phyloP scores from a whole-genome alignment of 2,329 filamentous ascomycete genomes.

The Whalleya microplaca region DNA sequence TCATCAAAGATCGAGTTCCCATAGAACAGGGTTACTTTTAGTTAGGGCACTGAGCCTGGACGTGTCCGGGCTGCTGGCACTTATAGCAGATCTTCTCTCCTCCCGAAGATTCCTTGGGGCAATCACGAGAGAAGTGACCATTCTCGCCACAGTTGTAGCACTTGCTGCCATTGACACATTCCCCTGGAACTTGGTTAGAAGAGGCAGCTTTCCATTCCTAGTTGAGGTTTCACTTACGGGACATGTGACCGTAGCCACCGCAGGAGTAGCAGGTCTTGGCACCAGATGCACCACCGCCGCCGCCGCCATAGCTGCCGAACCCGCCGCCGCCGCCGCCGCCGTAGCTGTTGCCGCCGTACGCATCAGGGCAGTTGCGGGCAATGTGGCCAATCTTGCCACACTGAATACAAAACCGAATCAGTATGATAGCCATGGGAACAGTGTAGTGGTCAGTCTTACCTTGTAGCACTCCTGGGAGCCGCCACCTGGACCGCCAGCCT shows the following conservation, averaged over 20 bases:
- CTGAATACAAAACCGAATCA: conserved; percentile 43
- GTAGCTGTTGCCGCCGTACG: conserved; percentile 53
- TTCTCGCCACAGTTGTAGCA: conserved; percentile 99
- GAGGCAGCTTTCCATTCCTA: not conserved
- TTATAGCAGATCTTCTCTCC: conserved; percentile 99
- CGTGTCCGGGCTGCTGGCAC: conserved; percentile 82
- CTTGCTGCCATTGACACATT: conserved; percentile 98
- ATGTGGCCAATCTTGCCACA: conserved; percentile 97
- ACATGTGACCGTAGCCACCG: conserved; percentile 96
- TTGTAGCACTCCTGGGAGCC: conserved; percentile 86
- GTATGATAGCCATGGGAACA: not conserved
- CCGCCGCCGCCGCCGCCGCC: conserved; percentile 52
- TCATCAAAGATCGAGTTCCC: conserved; percentile 15
- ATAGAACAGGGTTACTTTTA: conserved; percentile 43
- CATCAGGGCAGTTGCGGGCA: conserved; percentile 83
- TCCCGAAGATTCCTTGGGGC: conserved; percentile 84
- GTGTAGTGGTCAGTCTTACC: conserved; percentile 41
- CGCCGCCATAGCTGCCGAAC: conserved; percentile 48
- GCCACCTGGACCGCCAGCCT: conserved; percentile 50
- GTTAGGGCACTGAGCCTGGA: conserved; percentile 93
- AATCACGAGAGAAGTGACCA: conserved; percentile 94
- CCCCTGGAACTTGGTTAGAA: conserved; percentile 50
- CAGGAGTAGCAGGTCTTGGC: conserved; percentile 96
- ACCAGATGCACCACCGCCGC: conserved; percentile 51
- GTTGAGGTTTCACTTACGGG: conserved; percentile 57